phyloP scores from a whole-genome alignment of 192 early-diverging fungal species.

The Blastocladiella britannica region DNA sequence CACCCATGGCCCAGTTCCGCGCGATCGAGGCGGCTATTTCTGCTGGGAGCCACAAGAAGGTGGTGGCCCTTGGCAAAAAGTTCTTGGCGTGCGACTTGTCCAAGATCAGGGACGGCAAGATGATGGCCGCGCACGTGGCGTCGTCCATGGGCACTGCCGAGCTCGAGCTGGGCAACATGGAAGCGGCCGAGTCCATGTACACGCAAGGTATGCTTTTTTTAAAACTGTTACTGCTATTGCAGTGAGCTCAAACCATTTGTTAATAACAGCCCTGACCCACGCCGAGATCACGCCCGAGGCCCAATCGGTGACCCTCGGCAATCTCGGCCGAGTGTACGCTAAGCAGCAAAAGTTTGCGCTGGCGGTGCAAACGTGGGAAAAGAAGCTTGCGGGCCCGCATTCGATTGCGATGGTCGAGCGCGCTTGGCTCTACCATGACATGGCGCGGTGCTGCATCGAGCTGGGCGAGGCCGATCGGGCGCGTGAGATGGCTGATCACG shows the following conservation, averaged over 20 bases:
- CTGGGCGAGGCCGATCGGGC: background rate
- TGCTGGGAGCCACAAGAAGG: background rate
- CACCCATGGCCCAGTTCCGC: background rate
- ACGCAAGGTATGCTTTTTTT: background rate
- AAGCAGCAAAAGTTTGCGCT: background rate
- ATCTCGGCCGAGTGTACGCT: background rate
- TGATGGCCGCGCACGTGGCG: background rate
- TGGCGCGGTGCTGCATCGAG: constrained; percentile 2
- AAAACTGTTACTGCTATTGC: no score
- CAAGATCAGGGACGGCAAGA: background rate
- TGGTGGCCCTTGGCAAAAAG: background rate
- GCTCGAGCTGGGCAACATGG: background rate
- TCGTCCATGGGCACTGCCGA: background rate
- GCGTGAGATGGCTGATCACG: background rate
- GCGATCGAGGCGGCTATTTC: background rate
- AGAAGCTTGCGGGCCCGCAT: background rate
- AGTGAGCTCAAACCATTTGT: background rate
- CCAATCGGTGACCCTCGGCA: background rate
- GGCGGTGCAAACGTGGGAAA: background rate
- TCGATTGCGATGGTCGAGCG: background rate
- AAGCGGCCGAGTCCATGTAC: no score
- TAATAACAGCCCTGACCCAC: background rate
- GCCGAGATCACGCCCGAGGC: background rate
- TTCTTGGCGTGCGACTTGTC: background rate
- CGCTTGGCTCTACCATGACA: background rate